Base-by-base conservation (phyloP, 202 grass and related monocot genomes). In the Setaria viridis region DNA sequence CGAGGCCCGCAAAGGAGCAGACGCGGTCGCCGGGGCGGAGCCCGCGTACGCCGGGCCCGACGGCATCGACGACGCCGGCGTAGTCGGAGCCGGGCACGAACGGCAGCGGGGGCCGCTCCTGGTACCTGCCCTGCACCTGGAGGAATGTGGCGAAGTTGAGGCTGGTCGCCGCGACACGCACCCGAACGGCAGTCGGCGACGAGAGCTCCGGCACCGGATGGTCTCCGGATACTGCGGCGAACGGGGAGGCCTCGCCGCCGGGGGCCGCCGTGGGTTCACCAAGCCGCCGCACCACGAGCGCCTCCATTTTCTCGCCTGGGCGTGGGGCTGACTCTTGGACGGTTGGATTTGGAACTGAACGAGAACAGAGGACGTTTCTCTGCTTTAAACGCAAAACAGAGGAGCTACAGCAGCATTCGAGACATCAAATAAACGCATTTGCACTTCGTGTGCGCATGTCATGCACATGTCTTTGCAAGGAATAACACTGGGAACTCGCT, bases 111-210 rank as follows among this genome's bases (percentile, higher is more conserved):
- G 85, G 90, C 1, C 89, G 94, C 78, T 94, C 96, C 89, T 95
- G 93, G 88, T 98, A 98, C 70, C 89, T 92, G 11, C 93, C 96
- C 59, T 94, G 93, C 66, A 98, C 84, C 62, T 95, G 93, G 58
- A 98, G 91, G 84, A 92, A 95, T 13, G 76, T 94, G 11, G 91
- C 95, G 75, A 82, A 98, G 87, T 98, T 98, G 33, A 98, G 88
- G 84, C 95, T 95, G 25, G 89, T 94, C 17, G 91, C 89, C 57
- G 58, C 82, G 17, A 98, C 86, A 3, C 95, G 93, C 63, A 98
- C 88, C 1, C 91, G 83, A 37, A 98, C 90, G 39, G 93, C 72
- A 49, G 86, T 94, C 48, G 90, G 80, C 78, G 91, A 92, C 59
- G 83, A 21, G 66, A 95, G 88, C 32, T 63, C 85, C 10, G 90